phyloP scores from a whole-genome alignment of 768 basidiomycete genomes.

The Hericium rajendrae region DNA sequence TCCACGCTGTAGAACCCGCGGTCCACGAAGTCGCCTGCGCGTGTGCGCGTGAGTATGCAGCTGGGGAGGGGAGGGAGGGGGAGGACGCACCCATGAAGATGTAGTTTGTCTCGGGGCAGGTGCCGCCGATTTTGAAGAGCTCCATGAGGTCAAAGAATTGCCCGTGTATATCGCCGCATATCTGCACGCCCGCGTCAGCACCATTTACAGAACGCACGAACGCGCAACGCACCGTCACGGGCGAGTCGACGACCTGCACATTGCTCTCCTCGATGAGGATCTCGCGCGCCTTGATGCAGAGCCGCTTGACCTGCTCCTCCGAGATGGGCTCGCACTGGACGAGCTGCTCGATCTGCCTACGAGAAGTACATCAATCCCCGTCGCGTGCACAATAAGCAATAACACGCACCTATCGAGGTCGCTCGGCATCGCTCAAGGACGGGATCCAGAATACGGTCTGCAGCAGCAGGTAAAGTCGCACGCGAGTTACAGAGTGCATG shows the following conservation, averaged over 20 bases:
- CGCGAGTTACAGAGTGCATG: too few relatives aligned
- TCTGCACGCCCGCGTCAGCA: constrained; percentile 33
- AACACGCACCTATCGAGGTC: constrained; percentile 10
- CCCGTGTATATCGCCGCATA: constrained; percentile 94
- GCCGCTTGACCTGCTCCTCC: constrained; percentile 89
- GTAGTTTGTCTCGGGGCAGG: constrained; percentile 90
- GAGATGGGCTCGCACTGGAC: constrained; percentile 91
- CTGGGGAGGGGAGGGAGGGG: constrained; percentile 2
- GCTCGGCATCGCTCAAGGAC: constrained; percentile 8
- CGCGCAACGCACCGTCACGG: constrained; percentile 68
- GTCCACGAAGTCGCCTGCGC: constrained; percentile 94
- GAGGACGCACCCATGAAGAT: constrained; percentile 83
- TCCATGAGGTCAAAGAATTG: constrained; percentile 97
- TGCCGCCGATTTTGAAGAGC: constrained; percentile 86
- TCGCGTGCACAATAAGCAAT: background rate
- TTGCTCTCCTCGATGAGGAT: constrained; percentile 97
- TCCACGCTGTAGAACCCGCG: constrained; percentile 96
- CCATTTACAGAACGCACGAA: constrained; percentile 10
- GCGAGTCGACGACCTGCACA: constrained; percentile 91
- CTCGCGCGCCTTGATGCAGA: constrained; percentile 94
- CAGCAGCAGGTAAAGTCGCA: too few relatives aligned
- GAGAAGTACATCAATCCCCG: background rate
- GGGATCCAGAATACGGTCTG: too few relatives aligned
- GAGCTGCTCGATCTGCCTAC: constrained; percentile 90
- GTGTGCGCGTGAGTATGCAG: constrained; percentile 1